Conservation (phyloP, 805 yeast genomes). For the Candida caryicola region DNA sequence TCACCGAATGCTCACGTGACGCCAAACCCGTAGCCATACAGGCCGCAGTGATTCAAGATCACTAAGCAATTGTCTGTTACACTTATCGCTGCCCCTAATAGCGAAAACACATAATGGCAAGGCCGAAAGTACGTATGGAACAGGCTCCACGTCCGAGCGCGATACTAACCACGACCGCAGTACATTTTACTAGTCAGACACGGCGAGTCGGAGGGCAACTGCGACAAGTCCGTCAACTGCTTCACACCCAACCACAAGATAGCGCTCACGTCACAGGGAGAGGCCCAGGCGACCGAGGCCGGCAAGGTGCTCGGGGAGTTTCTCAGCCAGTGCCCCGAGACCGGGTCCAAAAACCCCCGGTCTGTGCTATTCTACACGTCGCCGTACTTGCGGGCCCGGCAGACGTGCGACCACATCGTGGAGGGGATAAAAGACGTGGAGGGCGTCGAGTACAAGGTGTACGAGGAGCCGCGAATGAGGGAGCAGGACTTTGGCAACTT, state of each 20-base stretch:
- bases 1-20: constrained; percentile 2
- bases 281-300: constrained; percentile 57
- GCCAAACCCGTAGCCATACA: constrained; percentile 1
- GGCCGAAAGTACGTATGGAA: constrained; percentile 30
- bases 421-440: constrained; percentile 51
- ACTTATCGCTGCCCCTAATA: no score
- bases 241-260: constrained; percentile 79
- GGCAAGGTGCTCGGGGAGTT: constrained; percentile 51
- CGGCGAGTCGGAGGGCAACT: constrained; percentile 91
- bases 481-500: constrained; percentile 96
- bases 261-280: constrained; percentile 69
- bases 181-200: constrained; percentile 81
- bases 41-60: background rate
- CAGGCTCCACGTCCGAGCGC: no score
- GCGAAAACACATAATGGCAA: constrained; percentile 27
- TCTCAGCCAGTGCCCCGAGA: constrained; percentile 24
- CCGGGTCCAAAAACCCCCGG: constrained; percentile 17
- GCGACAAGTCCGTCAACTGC: constrained; percentile 77
- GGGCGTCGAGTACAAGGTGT: constrained; percentile 47
- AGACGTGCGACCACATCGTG: constrained; percentile 72
- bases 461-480: constrained; percentile 88
- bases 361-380: constrained; percentile 77
- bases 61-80: no score
- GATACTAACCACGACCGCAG: constrained; percentile 22
- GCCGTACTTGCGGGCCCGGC: constrained; percentile 81